Percentiles rank a stretch among this genome's conserved stretches.
Evolutionary conservation across 352 stramenopile genomes (phyloP).

Genomic region (Globisporangium middletonii): DNA sequence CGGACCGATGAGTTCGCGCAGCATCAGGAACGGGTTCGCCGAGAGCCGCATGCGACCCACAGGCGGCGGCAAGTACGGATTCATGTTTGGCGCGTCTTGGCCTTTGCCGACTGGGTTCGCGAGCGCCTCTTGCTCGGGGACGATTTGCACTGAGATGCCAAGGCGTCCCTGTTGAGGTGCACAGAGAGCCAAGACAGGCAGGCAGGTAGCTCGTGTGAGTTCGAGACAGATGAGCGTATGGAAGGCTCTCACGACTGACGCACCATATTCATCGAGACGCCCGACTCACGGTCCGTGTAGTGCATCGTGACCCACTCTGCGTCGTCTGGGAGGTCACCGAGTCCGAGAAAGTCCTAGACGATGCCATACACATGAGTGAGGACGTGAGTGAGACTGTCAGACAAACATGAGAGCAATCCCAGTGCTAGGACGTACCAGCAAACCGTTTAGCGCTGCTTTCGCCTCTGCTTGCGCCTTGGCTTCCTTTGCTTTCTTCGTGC

Average conservation of each 20-base stretch:
- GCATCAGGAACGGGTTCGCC: slow-evolving; percentile 78
- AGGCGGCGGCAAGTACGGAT: slow-evolving; percentile 86
- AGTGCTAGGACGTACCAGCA: slow-evolving; percentile 27
- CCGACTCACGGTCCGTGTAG: slow-evolving; percentile 68
- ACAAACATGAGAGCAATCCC: background rate
- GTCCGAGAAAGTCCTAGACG: slow-evolving; percentile 56
- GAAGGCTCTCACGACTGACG: background rate
- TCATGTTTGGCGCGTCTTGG: slow-evolving; percentile 82
- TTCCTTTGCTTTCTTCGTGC: slow-evolving; percentile 21
- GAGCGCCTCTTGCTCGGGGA: slow-evolving; percentile 76
- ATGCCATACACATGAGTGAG: background rate
- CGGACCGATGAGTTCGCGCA: slow-evolving; percentile 63
- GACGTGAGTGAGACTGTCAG: background rate
- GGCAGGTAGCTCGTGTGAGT: too few species aligned
- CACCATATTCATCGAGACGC: slow-evolving; percentile 60
- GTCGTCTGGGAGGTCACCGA: slow-evolving; percentile 68
- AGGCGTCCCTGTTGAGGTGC: slow-evolving; percentile 29
- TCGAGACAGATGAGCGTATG: too few species aligned
- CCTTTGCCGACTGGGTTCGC: slow-evolving; percentile 73
- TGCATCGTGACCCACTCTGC: slow-evolving; percentile 73
- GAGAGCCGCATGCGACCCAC: slow-evolving; percentile 80
- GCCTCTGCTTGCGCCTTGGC: slow-evolving; percentile 53
- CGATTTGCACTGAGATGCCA: slow-evolving; percentile 69
- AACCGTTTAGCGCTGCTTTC: slow-evolving; percentile 47
- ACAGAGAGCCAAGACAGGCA: too few species aligned